Evolutionary conservation across 176 grass and related monocot species (phyloP).

Genomic region (Oryza meridionalis): DNA sequence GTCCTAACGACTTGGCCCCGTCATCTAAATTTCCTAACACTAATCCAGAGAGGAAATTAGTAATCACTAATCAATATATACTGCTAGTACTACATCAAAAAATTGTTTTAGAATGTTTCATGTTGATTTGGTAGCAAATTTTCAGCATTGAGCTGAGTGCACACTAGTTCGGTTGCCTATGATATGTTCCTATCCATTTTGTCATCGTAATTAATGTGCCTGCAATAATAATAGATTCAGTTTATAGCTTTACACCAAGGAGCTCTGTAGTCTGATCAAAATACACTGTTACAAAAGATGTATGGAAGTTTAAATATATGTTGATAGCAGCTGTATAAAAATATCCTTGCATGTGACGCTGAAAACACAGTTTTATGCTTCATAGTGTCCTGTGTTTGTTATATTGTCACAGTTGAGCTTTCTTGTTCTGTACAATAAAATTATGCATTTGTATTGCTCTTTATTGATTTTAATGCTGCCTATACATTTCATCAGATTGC

Average conservation of each 20-base stretch:
- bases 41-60: neutral
- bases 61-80: neutral
- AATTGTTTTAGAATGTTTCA: neutral
- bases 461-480: slow-evolving; percentile 15
- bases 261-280: neutral
- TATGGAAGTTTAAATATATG: neutral
- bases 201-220: neutral
- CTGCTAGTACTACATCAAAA: neutral
- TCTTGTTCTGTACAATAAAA: neutral
- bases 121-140: neutral
- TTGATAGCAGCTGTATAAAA: neutral
- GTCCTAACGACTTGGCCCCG: neutral
- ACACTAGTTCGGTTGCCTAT: neutral
- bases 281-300: slow-evolving; percentile 1
- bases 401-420: slow-evolving; percentile 16
- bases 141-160: neutral
- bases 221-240: neutral
- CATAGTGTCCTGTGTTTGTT: neutral
- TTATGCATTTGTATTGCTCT: slow-evolving; percentile 2
- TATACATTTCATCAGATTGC: slow-evolving; percentile 73
- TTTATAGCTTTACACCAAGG: neutral
- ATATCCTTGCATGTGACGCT: neutral
- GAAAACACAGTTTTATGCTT: neutral
- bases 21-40: neutral
- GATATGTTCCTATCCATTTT: neutral